Base-by-base conservation (phyloP, 768 basidiomycete genomes). In the Xanthoconium purpureum region DNA sequence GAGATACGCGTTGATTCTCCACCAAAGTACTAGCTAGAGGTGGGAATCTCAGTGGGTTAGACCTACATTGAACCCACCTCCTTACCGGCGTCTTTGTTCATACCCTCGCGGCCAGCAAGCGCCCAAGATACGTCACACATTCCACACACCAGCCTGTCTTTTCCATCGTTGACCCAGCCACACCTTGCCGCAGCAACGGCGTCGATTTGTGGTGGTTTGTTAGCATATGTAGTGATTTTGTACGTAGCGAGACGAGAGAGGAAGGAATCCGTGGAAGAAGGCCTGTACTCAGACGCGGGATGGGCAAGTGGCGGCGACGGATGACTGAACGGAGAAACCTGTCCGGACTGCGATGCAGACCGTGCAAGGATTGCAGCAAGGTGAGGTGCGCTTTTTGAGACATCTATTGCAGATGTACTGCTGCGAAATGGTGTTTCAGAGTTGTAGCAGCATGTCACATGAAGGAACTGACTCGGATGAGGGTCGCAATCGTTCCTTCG, bases 101-200 rank as follows among this genome's bases (percentile, higher is more conserved):
- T 81, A n/a, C 89, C 84, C 43, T 86, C 83, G 50, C 81, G 79
- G 32, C 84, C 80, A 5, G 77, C 84, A 15, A 91, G 77, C 7
- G 89, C 84, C 90, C 90, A 92, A 33, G 87, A 87, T 12, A 78
- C 77, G 54, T 74, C 75, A 63, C 90, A 92, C 17, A 91, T 71
- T 3, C 84, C 84, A 63, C 90, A 92, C 3, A 87, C 78, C 18
- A 92, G 71, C 46, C 90, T 77, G 56, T 92, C 90, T 70, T 89
- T 91, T 42, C 89, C 88, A 50, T 91, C 84, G 58, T 93, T 93
- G 24, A 80, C 75, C 91, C 91, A 94, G 2, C 91, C 91, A 65
- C 88, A 89, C 68, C 82, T 89, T 0, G 90, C 78, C 3, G 91
- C 90, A 17, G 90, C 84, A 14, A 92, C 89, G 1, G 90, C 85